Evolutionary conservation across 2,329 filamentous ascomycete genomes (phyloP), one percentile per base, ranked within the genome.

Genomic region (Dothiorella sarmentorum): DNA sequence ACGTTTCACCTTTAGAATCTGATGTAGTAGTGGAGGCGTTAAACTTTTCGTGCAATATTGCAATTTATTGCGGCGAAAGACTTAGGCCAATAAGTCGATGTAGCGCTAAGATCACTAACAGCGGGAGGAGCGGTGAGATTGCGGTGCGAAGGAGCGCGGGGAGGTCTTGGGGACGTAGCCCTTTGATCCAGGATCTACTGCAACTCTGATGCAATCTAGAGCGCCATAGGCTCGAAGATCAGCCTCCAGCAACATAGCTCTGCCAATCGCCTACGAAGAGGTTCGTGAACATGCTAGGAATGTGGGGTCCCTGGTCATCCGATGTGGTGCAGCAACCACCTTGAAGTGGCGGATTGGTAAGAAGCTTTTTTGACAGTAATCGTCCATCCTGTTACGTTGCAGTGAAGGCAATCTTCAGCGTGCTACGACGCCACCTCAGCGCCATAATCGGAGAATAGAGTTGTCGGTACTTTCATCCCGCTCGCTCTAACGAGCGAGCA

Each of bases 351-450:
- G 49, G 49, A 24, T 18, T 29, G 35, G 31, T 53, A 31, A 40
- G 49, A 53, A 40, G 49, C 33, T 53, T 53, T 53, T 40, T 40
- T 53, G 49, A 53, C 49, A 53, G 49, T 53, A 35, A 53, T 53
- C 35, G 35, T n/a, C 49, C 33, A 35, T 53, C 35, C 15, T 13
- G 35, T 22, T 18, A n/a, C 4, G 13, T 33, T 52, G 31, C 22
- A 33, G 20, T 49, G 45, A 18, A 22, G 22, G 31, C 47, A 20
- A 52, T 18, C 49, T 29, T 42, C 22, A 53, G 35, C 35, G 22
- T 29, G 29, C 9, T 42, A 24, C 10, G 22, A 17, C 35, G 47
- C 47, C 27, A 15, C 31, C 11, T 13, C 20, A 35, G 31, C 31
- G 33, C 47, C 47, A 52, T 31, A 52, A 13, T 53, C 49, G 49